Evolutionary conservation across 2,329 filamentous ascomycete genomes (phyloP).

Genomic region (Sporothrix sp.): DNA sequence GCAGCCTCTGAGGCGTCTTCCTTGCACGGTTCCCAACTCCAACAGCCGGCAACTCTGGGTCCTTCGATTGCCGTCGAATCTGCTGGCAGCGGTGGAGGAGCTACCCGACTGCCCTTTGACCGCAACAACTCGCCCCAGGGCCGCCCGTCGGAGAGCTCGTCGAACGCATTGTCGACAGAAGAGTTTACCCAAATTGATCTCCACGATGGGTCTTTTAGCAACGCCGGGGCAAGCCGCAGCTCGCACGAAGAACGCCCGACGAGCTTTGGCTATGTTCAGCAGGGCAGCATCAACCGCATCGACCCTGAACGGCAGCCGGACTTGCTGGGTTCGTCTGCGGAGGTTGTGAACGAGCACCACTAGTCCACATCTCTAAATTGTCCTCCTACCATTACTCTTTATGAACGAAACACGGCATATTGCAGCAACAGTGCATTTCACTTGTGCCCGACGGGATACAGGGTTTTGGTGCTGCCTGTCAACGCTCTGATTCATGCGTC

Average conservation of each 20-base stretch:
- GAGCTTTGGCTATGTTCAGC: constrained; percentile 47
- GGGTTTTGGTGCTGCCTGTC: not conserved
- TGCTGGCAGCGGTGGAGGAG: constrained; percentile 13
- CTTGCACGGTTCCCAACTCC: not conserved
- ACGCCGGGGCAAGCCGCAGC: not conserved
- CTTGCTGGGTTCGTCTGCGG: constrained; percentile 44
- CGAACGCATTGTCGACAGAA: constrained; percentile 34
- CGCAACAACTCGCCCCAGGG: constrained; percentile 43
- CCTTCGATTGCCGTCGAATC: constrained; percentile 7
- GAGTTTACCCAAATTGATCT: constrained; percentile 36
- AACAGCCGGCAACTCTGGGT: not conserved
- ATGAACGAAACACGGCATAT: not conserved
- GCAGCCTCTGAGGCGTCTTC: not conserved
- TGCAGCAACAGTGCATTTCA: too few species aligned
- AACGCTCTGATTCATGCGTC: not conserved
- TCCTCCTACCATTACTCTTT: not conserved
- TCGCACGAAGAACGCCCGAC: constrained; percentile 38
- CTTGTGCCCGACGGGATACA: not conserved
- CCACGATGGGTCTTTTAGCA: constrained; percentile 19
- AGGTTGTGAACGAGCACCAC: constrained; percentile 36
- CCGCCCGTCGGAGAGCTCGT: constrained; percentile 37
- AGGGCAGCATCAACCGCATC: constrained; percentile 46
- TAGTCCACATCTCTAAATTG: not conserved
- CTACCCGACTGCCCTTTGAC: constrained; percentile 45
- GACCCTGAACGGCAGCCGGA: constrained; percentile 39